Evolutionary conservation across 805 yeast species (phyloP).

Genomic region (Cyberlindnera mycetangii): DNA sequence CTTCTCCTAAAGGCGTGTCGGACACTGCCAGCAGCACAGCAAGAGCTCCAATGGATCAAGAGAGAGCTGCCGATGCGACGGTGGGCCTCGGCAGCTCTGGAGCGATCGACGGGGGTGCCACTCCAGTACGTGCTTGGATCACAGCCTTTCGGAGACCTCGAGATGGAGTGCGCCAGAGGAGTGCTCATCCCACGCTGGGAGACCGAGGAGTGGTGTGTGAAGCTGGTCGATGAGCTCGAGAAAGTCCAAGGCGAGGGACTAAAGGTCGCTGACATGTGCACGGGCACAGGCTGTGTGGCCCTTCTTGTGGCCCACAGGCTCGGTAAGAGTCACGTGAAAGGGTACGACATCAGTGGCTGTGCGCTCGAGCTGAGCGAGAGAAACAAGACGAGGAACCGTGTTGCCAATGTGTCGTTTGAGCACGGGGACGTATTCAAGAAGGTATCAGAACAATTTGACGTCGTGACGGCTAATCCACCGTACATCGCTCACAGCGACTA

Average conservation of each 20-base stretch:
- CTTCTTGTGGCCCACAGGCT: slow-evolving; percentile 41
- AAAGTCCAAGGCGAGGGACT: slow-evolving; percentile 7
- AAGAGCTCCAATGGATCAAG: slow-evolving; percentile 64
- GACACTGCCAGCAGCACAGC: slow-evolving; percentile 38
- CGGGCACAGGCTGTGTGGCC: slow-evolving; percentile 89
- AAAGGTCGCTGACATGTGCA: slow-evolving; percentile 64
- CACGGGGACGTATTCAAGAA: slow-evolving; percentile 11
- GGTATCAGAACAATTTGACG: slow-evolving; percentile 33
- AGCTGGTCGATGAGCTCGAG: slow-evolving; percentile 31
- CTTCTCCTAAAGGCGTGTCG: slow-evolving; percentile 20
- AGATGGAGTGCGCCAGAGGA: slow-evolving; percentile 53
- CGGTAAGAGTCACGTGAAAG: slow-evolving; percentile 32
- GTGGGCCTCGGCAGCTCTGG: slow-evolving; percentile 51
- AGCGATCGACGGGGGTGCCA: slow-evolving; percentile 58
- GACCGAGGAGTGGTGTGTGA: slow-evolving; percentile 84
- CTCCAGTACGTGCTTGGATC: slow-evolving; percentile 80
- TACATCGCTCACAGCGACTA: slow-evolving; percentile 59
- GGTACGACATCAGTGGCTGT: slow-evolving; percentile 52
- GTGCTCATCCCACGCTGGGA: slow-evolving; percentile 94
- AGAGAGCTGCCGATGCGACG: slow-evolving; percentile 46
- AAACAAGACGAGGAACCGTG: slow-evolving; percentile 33
- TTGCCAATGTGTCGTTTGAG: slow-evolving; percentile 11
- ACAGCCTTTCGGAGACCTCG: slow-evolving; percentile 81
- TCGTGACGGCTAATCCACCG: slow-evolving; percentile 89
- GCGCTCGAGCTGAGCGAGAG: slow-evolving; percentile 52